Base-by-base conservation (phyloP, 73 alveolate species). In the Tetrahymena malaccensis region DNA sequence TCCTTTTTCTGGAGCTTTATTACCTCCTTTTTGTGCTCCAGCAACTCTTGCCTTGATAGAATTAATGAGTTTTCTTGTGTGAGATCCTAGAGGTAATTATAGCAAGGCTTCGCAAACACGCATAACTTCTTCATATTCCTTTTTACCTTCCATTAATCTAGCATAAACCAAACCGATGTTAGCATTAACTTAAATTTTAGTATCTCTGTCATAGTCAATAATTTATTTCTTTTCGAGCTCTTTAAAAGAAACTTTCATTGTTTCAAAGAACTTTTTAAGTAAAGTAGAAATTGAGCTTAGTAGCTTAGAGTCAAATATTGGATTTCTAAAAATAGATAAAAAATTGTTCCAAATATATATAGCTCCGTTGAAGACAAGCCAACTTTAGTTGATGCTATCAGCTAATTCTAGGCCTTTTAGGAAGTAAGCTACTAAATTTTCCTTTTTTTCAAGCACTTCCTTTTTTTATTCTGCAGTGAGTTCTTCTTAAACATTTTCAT, bases 341-440 rank as follows among this genome's bases (percentile, higher is more conserved):
- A 98, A 99, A 95, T 97, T 98, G 95, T 99, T 98, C 99, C 99
- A 99, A 93, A 98, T 97, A 89, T 97, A 96, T 89, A 99, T 99
- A 15, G 99, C 99, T 10, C 99, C 99, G 94, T 98, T 99, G 96
- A 99, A 99, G 35, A 99, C 98, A 85, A 99, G 93, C 99, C 99
- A 99, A 84, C 99, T 97, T 95, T 99, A 98, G 85, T 98, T 97
- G n/a, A 98, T 98, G 19, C 98, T 89, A 95, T 96, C 96, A 25
- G 99, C 99, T 43, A 98, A 96, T 85, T 98, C 97, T 35, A 98
- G 98, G 50, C 99, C 99, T 84, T 97, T 97, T 57, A 97, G 98
- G 89, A 98, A 96, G 94, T 98, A 98, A 70, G 97, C 98, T 55
- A 98, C 97, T 96, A 99, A 96, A 57, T 98, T 96, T 33, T 55